Base-by-base conservation (phyloP, 352 stramenopile species). In the Globisporangium camurandrum region DNA sequence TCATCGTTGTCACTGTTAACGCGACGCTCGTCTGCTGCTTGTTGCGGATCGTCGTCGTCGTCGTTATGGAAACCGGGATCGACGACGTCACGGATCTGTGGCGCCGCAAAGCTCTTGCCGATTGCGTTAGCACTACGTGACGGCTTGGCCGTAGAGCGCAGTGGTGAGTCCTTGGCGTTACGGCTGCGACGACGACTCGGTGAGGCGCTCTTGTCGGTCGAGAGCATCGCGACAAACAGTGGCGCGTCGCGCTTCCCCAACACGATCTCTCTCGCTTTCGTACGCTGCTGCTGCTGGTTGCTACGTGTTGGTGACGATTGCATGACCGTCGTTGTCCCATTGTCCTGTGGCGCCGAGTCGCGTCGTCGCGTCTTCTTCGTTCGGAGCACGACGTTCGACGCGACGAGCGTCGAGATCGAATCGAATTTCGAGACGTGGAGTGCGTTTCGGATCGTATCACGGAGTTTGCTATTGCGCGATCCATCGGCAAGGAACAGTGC, bases 401-500 rank as follows among this genome's bases (percentile, higher is more conserved):
- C 82, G 11, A 95, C 67, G 2, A 95, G 71, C 12, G 88, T 87
- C 19, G 86, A 91, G 20, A 96, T 77, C 1, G 85, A 96, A 64
- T 97, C 88, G 54, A 96, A 97, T 59, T 92, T 91, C 23, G 82
- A 93, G 4, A 91, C 70, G 27, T 85, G 75, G 4, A 96, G 66
- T 2, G 83, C 80, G 5, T 70, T 64, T 10, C 75, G 72, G 31
- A 95, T 89, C 19, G 78, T 93, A 49, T 94, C 81, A 10, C 88
- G 71, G 23, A 96, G 65, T 38, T 82, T 88, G 49, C 73, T 88
- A 64, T 93, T 94, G 47, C 74, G 84, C 34, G 77, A 83, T 23
- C 88, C 88, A 48, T 96, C 86, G 0, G 88, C 78, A 9, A 92
- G 75, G 47, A 96, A 96, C 20, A 96, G 68, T 8, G 82, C 67